Evolutionary conservation across 352 stramenopile genomes (phyloP).

Genomic region (Phytopythium aichiense): DNA sequence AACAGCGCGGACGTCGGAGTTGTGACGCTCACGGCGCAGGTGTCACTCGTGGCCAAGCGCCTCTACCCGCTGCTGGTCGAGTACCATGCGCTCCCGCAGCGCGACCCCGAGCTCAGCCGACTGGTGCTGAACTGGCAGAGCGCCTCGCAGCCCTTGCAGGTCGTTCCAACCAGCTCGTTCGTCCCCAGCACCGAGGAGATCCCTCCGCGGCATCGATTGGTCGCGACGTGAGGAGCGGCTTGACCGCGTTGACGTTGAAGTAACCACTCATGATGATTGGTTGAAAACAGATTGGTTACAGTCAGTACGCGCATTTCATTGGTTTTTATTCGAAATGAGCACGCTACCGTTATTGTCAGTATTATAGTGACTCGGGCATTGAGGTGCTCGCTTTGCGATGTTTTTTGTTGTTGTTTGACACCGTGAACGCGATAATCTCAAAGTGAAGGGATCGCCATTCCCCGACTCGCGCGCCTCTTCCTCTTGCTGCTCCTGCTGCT

Average conservation of each 20-base stretch:
- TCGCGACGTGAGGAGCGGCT: neutral
- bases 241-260: slow-evolving; percentile 3
- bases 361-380: too few relatives aligned
- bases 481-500: neutral
- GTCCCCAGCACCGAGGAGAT: slow-evolving; percentile 25
- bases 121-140: slow-evolving; percentile 28
- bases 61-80: slow-evolving; percentile 45
- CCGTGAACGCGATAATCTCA: too few relatives aligned
- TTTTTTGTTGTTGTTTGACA: too few relatives aligned
- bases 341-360: neutral
- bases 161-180: slow-evolving; percentile 20
- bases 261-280: neutral
- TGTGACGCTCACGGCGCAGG: slow-evolving; percentile 7
- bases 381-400: neutral
- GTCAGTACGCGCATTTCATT: neutral
- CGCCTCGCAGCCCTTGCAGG: slow-evolving; percentile 14
- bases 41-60: slow-evolving; percentile 21
- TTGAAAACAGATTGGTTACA: neutral
- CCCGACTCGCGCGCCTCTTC: neutral
- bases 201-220: slow-evolving; percentile 15
- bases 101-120: slow-evolving; percentile 5
- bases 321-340: neutral
- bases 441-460: neutral
- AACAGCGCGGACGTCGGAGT: neutral
- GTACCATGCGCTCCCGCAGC: slow-evolving; percentile 19